Evolutionary conservation across 2,329 filamentous ascomycete species (phyloP), one percentile per base, ranked within the genome.

Genomic region (Penicillium sp.): DNA sequence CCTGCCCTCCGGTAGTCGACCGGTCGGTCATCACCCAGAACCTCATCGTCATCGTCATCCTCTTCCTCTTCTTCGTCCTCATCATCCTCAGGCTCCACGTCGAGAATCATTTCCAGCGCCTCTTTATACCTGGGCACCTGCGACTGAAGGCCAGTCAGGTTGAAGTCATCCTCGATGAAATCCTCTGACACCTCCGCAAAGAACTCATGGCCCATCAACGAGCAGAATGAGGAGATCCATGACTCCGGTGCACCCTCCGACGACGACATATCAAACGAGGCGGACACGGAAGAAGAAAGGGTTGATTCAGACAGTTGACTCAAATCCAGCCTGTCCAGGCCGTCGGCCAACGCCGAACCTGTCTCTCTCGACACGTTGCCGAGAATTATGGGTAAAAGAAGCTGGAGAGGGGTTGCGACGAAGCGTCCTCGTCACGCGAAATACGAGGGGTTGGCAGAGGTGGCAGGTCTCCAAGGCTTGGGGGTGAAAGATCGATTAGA

Each of bases 141-240:
- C 50, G 85, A 87, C 71, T 95, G 89, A 62, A 98, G 77, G 40
- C 93, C 93, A 0, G 93, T 98, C 56, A 98, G 77, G 71, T 98
- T 98, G 78, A 98, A 98, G 71, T 98, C 93, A 82, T 98, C 93
- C 70, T 98, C 93, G 66, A 98, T 97, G 63, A 98, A 98, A 65
- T 98, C 93, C 73, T 98, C 93, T 37, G 89, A 93, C 41, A 98
- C 91, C 75, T 98, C 93, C 53, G 93, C 93, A 70, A 98, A 98
- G 74, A 97, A 98, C 71, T 98, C 93, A 69, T 98, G 93, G 52
- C 93, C 93, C 50, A 97, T 80, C 37, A 97, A 77, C 31, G 88
- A 89, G 76, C 93, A 98, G 70, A 96, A 98, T 48, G 90, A 94
- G 54, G 89, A 86, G 74, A 98, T 97, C 93, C 93, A 98, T 46